Percentiles rank a stretch among this genome's conserved stretches.
Evolutionary conservation across 345 rosid species (phyloP).

Genomic region (Rhodamnia argentea): DNA sequence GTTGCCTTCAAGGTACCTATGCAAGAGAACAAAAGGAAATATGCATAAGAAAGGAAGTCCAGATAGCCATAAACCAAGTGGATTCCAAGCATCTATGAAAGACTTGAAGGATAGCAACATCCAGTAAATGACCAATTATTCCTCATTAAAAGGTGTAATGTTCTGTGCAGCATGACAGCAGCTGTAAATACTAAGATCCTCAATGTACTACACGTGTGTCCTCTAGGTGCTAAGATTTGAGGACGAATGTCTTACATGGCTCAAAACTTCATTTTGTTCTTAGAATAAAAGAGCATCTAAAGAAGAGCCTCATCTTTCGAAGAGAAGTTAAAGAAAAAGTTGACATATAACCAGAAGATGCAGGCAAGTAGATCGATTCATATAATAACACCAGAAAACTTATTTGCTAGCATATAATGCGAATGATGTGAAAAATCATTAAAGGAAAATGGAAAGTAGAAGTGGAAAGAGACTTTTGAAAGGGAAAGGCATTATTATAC

Average conservation of each 20-base stretch:
- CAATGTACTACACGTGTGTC: not conserved
- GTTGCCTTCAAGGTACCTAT: slow-evolving; percentile 73
- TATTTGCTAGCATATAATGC: not conserved
- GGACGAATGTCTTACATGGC: not conserved
- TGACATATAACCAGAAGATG: not conserved
- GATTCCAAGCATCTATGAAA: not conserved
- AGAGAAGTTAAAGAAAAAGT: not conserved
- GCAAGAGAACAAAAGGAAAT: not conserved
- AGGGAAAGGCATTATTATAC: slow-evolving; percentile 19
- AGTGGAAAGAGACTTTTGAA: not conserved
- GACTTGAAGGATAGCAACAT: not conserved
- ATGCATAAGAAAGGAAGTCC: not conserved
- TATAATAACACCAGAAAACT: not conserved
- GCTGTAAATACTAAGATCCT: not conserved
- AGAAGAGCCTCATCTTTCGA: not conserved
- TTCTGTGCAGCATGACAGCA: not conserved
- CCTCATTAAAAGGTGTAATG: not conserved
- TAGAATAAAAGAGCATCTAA: not conserved
- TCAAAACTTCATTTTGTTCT: not conserved
- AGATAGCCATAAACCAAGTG: not conserved
- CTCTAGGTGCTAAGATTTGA: not conserved
- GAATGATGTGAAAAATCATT: not conserved
- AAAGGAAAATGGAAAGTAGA: not conserved
- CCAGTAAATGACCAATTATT: not conserved
- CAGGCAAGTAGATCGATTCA: not conserved